Conservation (phyloP, 352 stramenopile genomes). For the Chrysophaeum taylorii region DNA sequence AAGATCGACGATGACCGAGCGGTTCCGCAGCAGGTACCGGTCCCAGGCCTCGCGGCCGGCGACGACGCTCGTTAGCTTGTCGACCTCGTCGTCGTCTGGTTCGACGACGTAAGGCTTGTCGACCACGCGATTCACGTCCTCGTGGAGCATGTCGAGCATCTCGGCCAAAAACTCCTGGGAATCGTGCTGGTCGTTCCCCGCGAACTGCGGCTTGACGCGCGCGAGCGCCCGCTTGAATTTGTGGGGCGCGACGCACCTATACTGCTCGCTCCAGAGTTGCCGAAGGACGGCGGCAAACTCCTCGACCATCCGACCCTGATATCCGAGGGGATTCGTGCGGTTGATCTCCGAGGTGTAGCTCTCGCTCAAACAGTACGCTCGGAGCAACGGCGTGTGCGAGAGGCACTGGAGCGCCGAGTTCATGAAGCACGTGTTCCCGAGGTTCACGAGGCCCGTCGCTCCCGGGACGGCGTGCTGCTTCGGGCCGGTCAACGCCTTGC, state of each 20-base stretch:
- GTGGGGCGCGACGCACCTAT: slow-evolving; percentile 25
- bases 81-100: slow-evolving; percentile 57
- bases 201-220: slow-evolving; percentile 45
- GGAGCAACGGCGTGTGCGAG: slow-evolving; percentile 80
- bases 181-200: slow-evolving; percentile 73
- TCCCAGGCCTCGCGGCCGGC: slow-evolving; percentile 32
- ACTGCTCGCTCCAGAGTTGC: slow-evolving; percentile 51
- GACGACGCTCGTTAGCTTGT: slow-evolving; percentile 17
- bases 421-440: slow-evolving; percentile 98
- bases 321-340: slow-evolving; percentile 62
- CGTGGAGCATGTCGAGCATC: slow-evolving; percentile 69
- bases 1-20: slow-evolving; percentile 50
- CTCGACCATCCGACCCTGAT: slow-evolving; percentile 58
- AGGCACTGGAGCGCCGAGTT: slow-evolving; percentile 95
- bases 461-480: slow-evolving; percentile 18
- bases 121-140: slow-evolving; percentile 70
- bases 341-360: slow-evolving; percentile 71
- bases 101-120: slow-evolving; percentile 68
- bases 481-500: neutral
- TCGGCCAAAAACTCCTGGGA: slow-evolving; percentile 63
- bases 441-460: slow-evolving; percentile 50
- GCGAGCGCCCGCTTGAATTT: slow-evolving; percentile 38
- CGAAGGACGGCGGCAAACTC: slow-evolving; percentile 56
- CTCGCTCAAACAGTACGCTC: slow-evolving; percentile 89
- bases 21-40: slow-evolving; percentile 40